Percentiles rank a stretch among this genome's conserved stretches.
Conservation (phyloP, 495 filamentous ascomycete genomes). For the Podospora australis region DNA sequence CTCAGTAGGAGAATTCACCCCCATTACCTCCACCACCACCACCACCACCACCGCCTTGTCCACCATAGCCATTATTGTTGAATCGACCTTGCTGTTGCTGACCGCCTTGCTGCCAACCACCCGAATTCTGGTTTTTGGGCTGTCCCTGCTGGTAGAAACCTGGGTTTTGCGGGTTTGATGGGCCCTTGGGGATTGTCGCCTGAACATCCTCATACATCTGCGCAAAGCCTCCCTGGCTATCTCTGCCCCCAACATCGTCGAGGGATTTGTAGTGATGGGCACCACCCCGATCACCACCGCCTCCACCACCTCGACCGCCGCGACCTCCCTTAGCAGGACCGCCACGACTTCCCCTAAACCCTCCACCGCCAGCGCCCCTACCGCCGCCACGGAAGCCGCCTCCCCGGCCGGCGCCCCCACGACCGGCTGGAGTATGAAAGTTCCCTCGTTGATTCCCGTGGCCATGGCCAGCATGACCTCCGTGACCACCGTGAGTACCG, state of each 20-base stretch:
- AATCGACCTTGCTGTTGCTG: too few species aligned
- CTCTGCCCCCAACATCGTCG: slow-evolving; percentile 38
- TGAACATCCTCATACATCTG: slow-evolving; percentile 36
- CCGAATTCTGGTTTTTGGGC: neutral
- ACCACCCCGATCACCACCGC: slow-evolving; percentile 14
- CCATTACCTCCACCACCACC: slow-evolving; percentile 4
- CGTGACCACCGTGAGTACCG: slow-evolving; percentile 21
- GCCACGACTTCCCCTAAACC: slow-evolving; percentile 18
- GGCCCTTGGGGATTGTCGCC: slow-evolving; percentile 12
- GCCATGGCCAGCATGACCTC: slow-evolving; percentile 1
- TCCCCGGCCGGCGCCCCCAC: neutral
- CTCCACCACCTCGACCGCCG: slow-evolving; percentile 26
- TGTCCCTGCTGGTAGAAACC: slow-evolving; percentile 4
- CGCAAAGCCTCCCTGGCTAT: slow-evolving; percentile 28
- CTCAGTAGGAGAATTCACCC: slow-evolving; percentile 2
- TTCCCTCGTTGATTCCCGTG: slow-evolving; percentile 11
- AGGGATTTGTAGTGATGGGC: slow-evolving; percentile 30
- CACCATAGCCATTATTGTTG: neutral
- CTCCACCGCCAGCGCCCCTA: slow-evolving; percentile 19
- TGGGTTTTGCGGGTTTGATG: slow-evolving; percentile 7
- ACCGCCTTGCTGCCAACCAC: too few species aligned
- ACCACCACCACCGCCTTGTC: neutral
- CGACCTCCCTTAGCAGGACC: slow-evolving; percentile 15
- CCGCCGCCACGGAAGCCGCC: slow-evolving; percentile 19
- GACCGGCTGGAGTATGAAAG: neutral